A percentile compares a stretch with the other conserved stretches of the same genome.
Conservation (phyloP, 23 red algal genomes). For the Gracilaria gracilis region DNA sequence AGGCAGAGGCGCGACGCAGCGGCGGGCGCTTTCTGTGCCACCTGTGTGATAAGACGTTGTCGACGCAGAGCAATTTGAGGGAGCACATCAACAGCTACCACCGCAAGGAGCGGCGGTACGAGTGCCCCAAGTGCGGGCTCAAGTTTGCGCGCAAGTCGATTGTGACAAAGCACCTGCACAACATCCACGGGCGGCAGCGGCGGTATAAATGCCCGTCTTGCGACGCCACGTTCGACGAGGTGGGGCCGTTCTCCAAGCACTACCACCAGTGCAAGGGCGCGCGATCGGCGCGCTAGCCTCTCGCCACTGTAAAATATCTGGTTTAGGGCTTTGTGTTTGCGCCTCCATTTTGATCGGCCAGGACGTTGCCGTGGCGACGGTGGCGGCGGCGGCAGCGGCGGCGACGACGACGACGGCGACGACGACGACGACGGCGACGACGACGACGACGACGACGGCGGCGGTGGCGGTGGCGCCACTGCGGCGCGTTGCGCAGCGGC, state of each 20-base stretch:
- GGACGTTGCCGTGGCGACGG: no score
- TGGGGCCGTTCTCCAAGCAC: constrained; percentile 18
- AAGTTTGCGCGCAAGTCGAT: constrained; percentile 30
- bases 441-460: no score
- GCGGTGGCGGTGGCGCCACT: no score
- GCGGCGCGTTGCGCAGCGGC: no score
- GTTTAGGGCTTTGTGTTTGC: no score
- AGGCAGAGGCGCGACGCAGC: background rate
- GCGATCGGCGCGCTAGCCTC: background rate
- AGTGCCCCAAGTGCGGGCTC: constrained; percentile 30
- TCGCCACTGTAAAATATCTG: background rate
- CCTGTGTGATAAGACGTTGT: constrained; percentile 15
- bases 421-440: no score
- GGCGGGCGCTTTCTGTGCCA: background rate
- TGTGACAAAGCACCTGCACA: constrained; percentile 8
- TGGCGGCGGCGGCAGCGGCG: no score
- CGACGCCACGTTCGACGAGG: constrained; percentile 15
- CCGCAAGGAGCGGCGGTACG: constrained; percentile 9
- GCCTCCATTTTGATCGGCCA: no score
- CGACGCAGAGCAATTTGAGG: constrained; percentile 16
- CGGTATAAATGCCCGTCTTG: constrained; percentile 5
- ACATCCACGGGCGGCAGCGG: constrained; percentile 7
- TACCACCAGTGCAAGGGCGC: constrained; percentile 15
- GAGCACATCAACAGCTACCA: constrained; percentile 28
- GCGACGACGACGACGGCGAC: no score